A percentile compares a stretch with the other conserved stretches of the same genome.
Conservation (phyloP, 495 filamentous ascomycete species). For the Neurospora sp. region DNA sequence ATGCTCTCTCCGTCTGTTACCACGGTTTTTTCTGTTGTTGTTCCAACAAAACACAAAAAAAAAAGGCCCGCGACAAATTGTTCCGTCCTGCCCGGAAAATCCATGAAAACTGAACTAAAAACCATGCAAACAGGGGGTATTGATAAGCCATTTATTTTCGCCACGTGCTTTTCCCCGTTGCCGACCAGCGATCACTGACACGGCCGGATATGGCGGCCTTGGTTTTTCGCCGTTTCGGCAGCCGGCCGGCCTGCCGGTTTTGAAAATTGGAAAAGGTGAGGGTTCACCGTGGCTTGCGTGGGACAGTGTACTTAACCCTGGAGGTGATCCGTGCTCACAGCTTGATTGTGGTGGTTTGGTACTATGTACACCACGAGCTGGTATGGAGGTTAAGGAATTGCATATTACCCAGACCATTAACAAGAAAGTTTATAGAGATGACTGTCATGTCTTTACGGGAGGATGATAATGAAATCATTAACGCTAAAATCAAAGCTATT, state of each 20-base stretch:
- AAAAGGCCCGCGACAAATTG: too few species aligned
- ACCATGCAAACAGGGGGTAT: not conserved
- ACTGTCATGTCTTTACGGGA: not conserved
- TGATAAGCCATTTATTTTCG: not conserved
- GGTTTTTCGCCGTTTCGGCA: not conserved
- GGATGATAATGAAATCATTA: not conserved
- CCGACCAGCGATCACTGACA: not conserved
- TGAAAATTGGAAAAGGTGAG: not conserved
- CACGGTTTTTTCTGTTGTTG: too few species aligned
- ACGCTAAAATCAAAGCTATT: not conserved
- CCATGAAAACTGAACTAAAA: not conserved
- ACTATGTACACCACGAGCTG: too few species aligned
- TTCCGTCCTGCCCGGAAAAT: too few species aligned
- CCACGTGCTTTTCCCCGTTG: not conserved
- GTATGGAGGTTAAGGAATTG: not conserved
- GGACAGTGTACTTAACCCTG: not conserved
- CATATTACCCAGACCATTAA: not conserved
- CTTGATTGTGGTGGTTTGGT: not conserved
- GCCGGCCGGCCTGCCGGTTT: not conserved
- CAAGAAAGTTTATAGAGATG: not conserved
- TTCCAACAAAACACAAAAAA: too few species aligned
- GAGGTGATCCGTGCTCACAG: not conserved
- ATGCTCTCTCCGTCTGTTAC: too few species aligned
- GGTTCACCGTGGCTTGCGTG: not conserved
- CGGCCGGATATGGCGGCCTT: not conserved